phyloP scores from a whole-genome alignment of 768 basidiomycete species.

The Coprinopsis strossmayeri region DNA sequence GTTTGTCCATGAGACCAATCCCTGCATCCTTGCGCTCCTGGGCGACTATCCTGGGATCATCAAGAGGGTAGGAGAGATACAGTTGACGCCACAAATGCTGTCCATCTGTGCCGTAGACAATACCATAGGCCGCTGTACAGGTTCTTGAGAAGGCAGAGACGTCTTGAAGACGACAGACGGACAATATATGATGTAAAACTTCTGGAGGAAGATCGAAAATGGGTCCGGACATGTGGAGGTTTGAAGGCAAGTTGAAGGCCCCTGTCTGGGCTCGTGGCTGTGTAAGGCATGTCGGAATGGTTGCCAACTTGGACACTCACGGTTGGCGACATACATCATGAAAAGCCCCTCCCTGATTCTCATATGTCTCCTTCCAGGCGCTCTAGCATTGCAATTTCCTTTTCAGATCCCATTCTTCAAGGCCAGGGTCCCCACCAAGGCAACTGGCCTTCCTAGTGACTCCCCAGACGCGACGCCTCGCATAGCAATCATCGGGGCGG shows the following conservation, averaged over 20 bases:
- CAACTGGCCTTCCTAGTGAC: constrained; percentile 11
- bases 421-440: constrained; percentile 18
- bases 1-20: neutral
- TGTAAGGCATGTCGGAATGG: too few species aligned
- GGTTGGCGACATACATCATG: neutral
- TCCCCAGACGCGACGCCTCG: constrained; percentile 29
- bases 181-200: constrained; percentile 50
- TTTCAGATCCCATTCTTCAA: constrained; percentile 54
- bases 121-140: constrained; percentile 37
- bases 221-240: constrained; percentile 11
- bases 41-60: constrained; percentile 47
- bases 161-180: constrained; percentile 49
- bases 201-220: constrained; percentile 47
- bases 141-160: constrained; percentile 54
- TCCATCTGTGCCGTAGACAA: constrained; percentile 46
- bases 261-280: constrained; percentile 1
- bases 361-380: constrained; percentile 25
- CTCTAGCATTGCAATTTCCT: constrained; percentile 40
- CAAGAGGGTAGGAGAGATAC: constrained; percentile 54
- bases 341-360: constrained; percentile 17
- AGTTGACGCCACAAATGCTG: constrained; percentile 65
- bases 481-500: constrained; percentile 87
- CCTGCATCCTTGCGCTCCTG: constrained; percentile 8
- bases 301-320: too few species aligned
- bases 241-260: constrained; percentile 6